These are phyloP conservation scores for Lipomyces yamanashiensis DNA, from an alignment of 805 yeast species.

Conservation along the genomic window DNA sequence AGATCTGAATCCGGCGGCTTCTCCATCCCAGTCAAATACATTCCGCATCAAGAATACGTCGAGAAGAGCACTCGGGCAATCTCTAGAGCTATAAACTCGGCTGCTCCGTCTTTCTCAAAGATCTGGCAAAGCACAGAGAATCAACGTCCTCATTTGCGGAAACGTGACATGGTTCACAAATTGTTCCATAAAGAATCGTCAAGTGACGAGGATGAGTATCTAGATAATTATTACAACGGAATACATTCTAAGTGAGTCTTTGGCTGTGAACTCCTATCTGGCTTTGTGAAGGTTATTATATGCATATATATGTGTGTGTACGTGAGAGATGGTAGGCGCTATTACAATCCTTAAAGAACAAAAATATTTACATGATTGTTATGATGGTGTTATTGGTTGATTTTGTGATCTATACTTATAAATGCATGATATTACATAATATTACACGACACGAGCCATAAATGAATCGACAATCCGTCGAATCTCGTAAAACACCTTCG, in stretches of 20 bases:
- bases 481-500: slow-evolving; percentile 76
- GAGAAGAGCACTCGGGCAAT: slow-evolving; percentile 1
- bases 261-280: no score
- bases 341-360: no score
- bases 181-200: not conserved
- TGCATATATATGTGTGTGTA: no score
- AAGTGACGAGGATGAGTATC: not conserved
- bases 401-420: no score
- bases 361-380: no score
- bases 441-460: slow-evolving; percentile 38
- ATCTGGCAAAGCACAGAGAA: slow-evolving; percentile 4
- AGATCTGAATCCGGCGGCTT: not conserved
- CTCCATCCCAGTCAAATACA: slow-evolving; percentile 8
- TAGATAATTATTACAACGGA: not conserved
- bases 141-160: slow-evolving; percentile 1
- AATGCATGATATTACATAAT: not conserved
- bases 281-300: no score
- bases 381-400: no score
- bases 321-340: no score
- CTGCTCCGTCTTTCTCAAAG: not conserved
- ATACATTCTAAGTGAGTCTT: not conserved
- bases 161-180: slow-evolving; percentile 2
- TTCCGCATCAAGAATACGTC: slow-evolving; percentile 21
- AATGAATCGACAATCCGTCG: slow-evolving; percentile 63
- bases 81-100: not conserved